These are phyloP conservation scores for Chlorella sorokiniana DNA, from an alignment of 139 green algal species.

Conservation along the genomic window DNA sequence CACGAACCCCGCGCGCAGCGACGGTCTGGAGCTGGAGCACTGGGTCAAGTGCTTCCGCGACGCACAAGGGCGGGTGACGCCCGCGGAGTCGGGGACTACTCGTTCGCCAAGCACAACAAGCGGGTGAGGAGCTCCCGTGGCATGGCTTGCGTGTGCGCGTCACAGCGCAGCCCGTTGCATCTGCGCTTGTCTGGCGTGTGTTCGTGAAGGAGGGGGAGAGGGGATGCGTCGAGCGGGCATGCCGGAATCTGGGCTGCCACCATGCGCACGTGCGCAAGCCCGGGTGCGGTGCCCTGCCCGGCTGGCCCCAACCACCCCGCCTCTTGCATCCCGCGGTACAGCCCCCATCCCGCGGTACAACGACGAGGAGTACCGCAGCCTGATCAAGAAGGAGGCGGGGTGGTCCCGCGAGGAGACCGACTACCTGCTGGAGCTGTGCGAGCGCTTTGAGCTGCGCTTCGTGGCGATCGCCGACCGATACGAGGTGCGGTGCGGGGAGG, in stretches of 20 bases:
- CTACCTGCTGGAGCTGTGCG: slow-evolving; percentile 83
- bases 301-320: too few species aligned
- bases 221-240: too few species aligned
- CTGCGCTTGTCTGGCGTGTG: too few species aligned
- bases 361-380: slow-evolving; percentile 74
- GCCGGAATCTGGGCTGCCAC: too few species aligned
- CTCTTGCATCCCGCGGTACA: not conserved
- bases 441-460: slow-evolving; percentile 81
- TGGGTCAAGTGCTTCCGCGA: slow-evolving; percentile 82
- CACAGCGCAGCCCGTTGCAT: too few species aligned
- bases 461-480: slow-evolving; percentile 85
- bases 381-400: slow-evolving; percentile 53
- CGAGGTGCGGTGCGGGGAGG: slow-evolving; percentile 49
- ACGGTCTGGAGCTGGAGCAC: slow-evolving; percentile 78
- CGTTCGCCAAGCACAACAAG: slow-evolving; percentile 93
- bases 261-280: too few species aligned
- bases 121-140: slow-evolving; percentile 65
- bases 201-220: too few species aligned
- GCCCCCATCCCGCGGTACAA: slow-evolving; percentile 63
- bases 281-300: too few species aligned
- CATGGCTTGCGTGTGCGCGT: too few species aligned
- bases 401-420: slow-evolving; percentile 90
- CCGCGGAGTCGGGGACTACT: slow-evolving; percentile 77
- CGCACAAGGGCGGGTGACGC: slow-evolving; percentile 58
- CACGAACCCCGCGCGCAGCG: slow-evolving; percentile 71